phyloP scores from a whole-genome alignment of 345 rosid genomes.

The Eutrema yunnanense region DNA sequence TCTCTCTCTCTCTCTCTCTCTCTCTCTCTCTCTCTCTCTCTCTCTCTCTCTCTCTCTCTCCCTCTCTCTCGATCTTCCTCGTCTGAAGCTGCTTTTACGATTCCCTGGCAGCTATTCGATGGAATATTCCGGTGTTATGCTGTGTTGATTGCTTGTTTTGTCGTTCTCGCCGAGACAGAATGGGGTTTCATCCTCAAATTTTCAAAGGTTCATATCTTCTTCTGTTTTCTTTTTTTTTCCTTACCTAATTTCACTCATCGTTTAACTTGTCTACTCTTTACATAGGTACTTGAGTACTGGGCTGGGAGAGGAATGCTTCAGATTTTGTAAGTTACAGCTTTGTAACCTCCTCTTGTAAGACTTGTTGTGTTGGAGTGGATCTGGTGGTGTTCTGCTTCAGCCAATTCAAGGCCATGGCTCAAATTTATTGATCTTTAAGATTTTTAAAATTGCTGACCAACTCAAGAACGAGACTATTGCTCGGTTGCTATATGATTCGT shows the following conservation, averaged over 20 bases:
- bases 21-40: neutral
- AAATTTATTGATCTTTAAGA: neutral
- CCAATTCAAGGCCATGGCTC: neutral
- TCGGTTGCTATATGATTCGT: neutral
- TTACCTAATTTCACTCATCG: neutral
- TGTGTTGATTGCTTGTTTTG: constrained; percentile 59
- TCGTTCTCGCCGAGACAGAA: constrained; percentile 82
- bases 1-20: neutral
- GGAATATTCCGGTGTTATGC: constrained; percentile 95
- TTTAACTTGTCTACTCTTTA: neutral
- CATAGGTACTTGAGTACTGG: constrained; percentile 88
- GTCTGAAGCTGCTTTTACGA: neutral
- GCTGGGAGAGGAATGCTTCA: constrained; percentile 98
- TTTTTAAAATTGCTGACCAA: neutral
- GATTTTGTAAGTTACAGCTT: constrained; percentile 71
- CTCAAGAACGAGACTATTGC: neutral
- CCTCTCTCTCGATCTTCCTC: neutral
- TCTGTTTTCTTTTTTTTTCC: neutral
- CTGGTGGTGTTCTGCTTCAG: neutral
- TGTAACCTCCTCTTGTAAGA: neutral
- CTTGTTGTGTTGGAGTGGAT: neutral
- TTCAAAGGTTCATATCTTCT: constrained; percentile 45
- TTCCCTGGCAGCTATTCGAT: constrained; percentile 54
- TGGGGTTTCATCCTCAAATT: constrained; percentile 72
- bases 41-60: neutral